These are phyloP conservation scores for Amanita pallidorosea DNA, from an alignment of 768 basidiomycete species.

Conservation along the genomic window DNA sequence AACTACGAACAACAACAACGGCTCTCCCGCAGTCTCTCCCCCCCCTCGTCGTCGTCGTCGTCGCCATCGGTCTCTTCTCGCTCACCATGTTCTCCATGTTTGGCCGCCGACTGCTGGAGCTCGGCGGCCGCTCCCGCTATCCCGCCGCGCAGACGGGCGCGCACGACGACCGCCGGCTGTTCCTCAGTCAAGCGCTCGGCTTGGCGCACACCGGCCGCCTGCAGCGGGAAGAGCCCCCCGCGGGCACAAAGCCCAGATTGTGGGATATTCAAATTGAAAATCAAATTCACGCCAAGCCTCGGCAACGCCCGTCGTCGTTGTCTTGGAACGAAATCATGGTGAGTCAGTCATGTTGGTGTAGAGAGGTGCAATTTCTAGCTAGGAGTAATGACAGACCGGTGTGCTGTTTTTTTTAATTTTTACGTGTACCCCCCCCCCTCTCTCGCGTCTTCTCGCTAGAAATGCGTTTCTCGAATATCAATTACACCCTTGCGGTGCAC, in stretches of 20 bases:
- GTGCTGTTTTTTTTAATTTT: too few relatives aligned
- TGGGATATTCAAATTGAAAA: constrained; percentile 32
- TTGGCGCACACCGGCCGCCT: too few relatives aligned
- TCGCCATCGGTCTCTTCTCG: constrained; percentile 46
- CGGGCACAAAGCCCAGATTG: constrained; percentile 24
- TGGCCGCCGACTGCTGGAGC: constrained; percentile 18
- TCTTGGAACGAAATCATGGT: constrained; percentile 34
- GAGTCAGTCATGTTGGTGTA: constrained; percentile 11
- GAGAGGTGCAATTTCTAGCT: too few relatives aligned
- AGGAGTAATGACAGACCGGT: background rate
- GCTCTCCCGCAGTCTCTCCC: constrained; percentile 27
- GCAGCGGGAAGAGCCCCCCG: background rate
- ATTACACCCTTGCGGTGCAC: too few relatives aligned
- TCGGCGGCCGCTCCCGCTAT: background rate
- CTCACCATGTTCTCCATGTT: constrained; percentile 38
- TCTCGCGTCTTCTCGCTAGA: background rate
- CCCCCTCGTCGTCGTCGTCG: constrained; percentile 49
- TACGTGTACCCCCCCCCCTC: too few relatives aligned
- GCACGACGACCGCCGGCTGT: background rate
- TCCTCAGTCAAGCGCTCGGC: background rate
- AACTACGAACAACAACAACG: constrained; percentile 4
- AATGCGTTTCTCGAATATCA: too few relatives aligned
- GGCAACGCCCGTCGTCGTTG: constrained; percentile 5
- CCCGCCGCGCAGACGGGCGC: too few relatives aligned
- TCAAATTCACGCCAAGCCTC: background rate